These are phyloP conservation scores for Boehmeria nivea DNA, from an alignment of 306 rosid species.

Conservation along the genomic window DNA sequence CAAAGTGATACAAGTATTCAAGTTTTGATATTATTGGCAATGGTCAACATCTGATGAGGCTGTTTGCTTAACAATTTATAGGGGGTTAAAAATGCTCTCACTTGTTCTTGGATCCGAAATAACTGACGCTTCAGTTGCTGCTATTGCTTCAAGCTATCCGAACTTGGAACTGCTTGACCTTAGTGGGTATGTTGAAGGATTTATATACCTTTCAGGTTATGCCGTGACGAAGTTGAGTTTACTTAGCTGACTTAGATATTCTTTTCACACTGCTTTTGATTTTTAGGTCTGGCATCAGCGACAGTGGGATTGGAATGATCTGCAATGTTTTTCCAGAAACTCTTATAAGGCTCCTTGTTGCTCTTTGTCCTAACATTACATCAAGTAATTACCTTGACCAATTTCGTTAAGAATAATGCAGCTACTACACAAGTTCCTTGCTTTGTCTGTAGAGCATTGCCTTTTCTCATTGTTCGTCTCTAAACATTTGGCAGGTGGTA, in stretches of 20 bases:
- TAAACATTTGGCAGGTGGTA: slow-evolving; percentile 58
- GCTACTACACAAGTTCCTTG: background rate
- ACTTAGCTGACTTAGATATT: background rate
- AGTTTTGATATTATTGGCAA: too few relatives aligned
- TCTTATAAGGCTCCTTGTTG: slow-evolving; percentile 76
- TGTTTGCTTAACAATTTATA: slow-evolving; percentile 26
- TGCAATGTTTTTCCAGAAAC: slow-evolving; percentile 85
- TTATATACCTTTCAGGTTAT: slow-evolving; percentile 7
- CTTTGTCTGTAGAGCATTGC: too few relatives aligned
- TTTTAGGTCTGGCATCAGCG: slow-evolving; percentile 86
- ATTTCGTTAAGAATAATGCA: background rate
- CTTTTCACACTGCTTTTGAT: slow-evolving; percentile 19
- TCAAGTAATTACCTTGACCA: slow-evolving; percentile 58
- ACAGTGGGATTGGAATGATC: slow-evolving; percentile 91
- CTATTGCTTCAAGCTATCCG: slow-evolving; percentile 80
- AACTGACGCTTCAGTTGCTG: slow-evolving; percentile 97
- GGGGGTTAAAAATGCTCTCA: slow-evolving; percentile 86
- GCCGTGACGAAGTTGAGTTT: background rate
- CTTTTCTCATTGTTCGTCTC: too few relatives aligned
- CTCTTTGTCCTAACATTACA: slow-evolving; percentile 90
- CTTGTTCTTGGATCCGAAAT: slow-evolving; percentile 96
- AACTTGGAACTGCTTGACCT: slow-evolving; percentile 81
- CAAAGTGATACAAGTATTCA: too few relatives aligned
- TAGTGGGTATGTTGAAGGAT: slow-evolving; percentile 88
- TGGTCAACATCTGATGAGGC: too few relatives aligned